Percentiles rank a stretch among this genome's conserved stretches.
phyloP scores from a whole-genome alignment of 352 stramenopile genomes.

The Globisporangium barbulae region DNA sequence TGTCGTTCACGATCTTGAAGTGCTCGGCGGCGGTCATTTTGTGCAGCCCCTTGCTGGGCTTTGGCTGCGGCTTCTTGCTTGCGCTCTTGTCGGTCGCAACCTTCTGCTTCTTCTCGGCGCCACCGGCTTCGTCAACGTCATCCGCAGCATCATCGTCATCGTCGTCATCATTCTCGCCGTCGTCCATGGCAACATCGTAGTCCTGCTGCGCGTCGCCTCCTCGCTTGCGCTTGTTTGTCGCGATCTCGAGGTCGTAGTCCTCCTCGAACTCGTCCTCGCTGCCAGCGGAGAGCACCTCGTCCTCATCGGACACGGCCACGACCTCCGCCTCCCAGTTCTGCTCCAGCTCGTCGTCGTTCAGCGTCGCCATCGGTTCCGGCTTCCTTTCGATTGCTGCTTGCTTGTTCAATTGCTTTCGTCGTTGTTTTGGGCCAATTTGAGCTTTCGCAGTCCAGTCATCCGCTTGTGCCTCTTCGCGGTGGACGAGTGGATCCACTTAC shows the following conservation, averaged over 20 bases:
- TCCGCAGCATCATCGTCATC: constrained; percentile 12
- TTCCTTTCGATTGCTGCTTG: not conserved
- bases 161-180: not conserved
- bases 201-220: constrained; percentile 20
- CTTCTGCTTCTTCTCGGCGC: constrained; percentile 60
- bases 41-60: constrained; percentile 66
- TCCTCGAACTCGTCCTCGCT: constrained; percentile 86
- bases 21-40: constrained; percentile 74
- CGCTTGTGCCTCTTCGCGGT: not conserved
- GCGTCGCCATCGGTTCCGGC: constrained; percentile 9
- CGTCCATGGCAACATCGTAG: constrained; percentile 23
- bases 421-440: constrained; percentile 1
- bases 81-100: not conserved
- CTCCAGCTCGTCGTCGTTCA: constrained; percentile 67
- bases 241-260: constrained; percentile 58
- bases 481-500: too few relatives aligned
- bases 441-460: constrained; percentile 1
- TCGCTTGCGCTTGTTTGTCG: constrained; percentile 40
- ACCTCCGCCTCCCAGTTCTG: constrained; percentile 54
- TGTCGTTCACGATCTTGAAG: constrained; percentile 81
- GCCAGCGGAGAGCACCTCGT: constrained; percentile 51
- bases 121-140: constrained; percentile 3
- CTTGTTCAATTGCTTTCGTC: not conserved
- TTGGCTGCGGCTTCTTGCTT: constrained; percentile 16
- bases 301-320: constrained; percentile 36